Conservation (phyloP, 768 basidiomycete species). For the Boletus patriciae region DNA sequence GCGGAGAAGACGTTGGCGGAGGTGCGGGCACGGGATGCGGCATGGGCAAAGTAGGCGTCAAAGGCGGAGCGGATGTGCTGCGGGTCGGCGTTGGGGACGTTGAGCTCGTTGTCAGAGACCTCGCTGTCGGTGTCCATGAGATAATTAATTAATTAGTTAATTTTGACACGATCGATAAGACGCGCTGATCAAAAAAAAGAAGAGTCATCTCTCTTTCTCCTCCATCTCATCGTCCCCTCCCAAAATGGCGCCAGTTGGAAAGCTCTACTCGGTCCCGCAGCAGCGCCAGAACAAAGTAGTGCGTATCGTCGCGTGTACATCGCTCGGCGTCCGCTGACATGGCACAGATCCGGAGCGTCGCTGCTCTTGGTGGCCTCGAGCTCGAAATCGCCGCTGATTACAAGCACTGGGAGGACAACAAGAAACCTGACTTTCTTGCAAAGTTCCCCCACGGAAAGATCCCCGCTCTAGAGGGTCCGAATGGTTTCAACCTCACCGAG, state of each 20-base stretch:
- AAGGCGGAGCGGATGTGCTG: conserved; percentile 54
- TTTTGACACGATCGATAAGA: conserved; percentile 32
- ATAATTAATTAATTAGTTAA: conserved; percentile 21
- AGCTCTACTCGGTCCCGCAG: conserved; percentile 53
- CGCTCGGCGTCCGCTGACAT: background rate
- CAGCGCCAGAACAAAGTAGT: conserved; percentile 49
- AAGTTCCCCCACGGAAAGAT: conserved; percentile 86
- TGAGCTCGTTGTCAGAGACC: conserved; percentile 29
- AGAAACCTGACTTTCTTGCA: conserved; percentile 62
- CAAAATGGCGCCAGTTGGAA: conserved; percentile 63
- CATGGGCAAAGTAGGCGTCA: conserved; percentile 80
- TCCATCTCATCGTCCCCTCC: conserved; percentile 26
- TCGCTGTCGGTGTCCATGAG: conserved; percentile 32
- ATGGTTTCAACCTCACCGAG: conserved; percentile 83
- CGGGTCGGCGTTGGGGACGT: conserved; percentile 5
- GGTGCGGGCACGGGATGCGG: conserved; percentile 63
- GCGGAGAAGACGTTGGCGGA: conserved; percentile 79
- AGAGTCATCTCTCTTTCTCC: conserved; percentile 11
- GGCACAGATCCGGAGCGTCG: conserved; percentile 51
- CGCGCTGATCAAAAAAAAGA: conserved; percentile 25
- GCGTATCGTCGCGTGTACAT: conserved; percentile 11
- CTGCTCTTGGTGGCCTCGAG: conserved; percentile 58
- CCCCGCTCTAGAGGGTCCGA: conserved; percentile 73
- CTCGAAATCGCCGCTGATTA: conserved; percentile 55
- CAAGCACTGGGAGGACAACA: conserved; percentile 64